Percentiles rank a stretch among this genome's conserved stretches.
phyloP scores from a whole-genome alignment of 73 alveolate genomes.

The Tetrahymena elliotti region DNA sequence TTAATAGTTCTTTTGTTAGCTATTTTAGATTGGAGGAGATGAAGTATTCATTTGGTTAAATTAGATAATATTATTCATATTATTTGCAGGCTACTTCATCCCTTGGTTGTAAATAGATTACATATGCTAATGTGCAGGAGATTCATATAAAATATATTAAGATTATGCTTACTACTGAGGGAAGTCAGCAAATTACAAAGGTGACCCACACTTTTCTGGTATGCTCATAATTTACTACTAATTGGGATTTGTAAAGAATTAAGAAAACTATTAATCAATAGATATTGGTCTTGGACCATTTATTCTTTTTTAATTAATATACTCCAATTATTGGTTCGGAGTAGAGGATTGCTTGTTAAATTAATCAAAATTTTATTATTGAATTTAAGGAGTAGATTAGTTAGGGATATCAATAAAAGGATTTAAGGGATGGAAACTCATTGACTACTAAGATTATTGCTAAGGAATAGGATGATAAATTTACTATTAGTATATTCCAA shows the following conservation, averaged over 20 bases:
- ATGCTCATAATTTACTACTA: background rate
- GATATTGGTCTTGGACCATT: background rate
- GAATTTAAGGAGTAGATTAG: background rate
- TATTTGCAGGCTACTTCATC: background rate
- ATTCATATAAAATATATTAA: background rate
- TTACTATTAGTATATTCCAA: background rate
- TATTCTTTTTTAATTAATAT: background rate
- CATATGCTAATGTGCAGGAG: background rate
- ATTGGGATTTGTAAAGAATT: background rate
- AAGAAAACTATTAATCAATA: background rate
- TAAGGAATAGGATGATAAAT: background rate
- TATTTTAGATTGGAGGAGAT: background rate
- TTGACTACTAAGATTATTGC: background rate
- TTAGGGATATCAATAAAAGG: background rate
- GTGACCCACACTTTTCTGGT: background rate
- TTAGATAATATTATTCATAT: background rate
- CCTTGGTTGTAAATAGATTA: background rate
- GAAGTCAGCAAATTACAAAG: background rate
- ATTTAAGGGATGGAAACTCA: background rate
- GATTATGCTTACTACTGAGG: background rate
- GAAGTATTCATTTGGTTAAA: background rate
- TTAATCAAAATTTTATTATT: background rate
- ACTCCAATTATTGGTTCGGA: background rate
- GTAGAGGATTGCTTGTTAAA: background rate
- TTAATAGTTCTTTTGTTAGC: background rate